A percentile compares a stretch with the other conserved stretches of the same genome.
phyloP scores from a whole-genome alignment of 805 yeast species.

The Aciculoconidium aculeatum region DNA sequence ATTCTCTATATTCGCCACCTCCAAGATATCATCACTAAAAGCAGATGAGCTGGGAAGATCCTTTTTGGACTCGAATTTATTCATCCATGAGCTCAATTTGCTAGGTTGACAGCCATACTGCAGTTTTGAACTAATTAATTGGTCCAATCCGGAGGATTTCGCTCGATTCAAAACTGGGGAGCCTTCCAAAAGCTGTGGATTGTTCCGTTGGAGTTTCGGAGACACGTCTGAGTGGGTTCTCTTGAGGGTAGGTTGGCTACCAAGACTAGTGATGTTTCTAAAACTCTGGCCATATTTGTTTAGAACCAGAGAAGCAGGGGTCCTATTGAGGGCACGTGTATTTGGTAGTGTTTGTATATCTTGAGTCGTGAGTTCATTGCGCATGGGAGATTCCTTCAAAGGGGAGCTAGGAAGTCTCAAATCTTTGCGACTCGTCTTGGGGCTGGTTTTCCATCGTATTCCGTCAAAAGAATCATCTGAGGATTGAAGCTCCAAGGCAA shows the following conservation, averaged over 20 bases:
- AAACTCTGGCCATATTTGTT: no score
- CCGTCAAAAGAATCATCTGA: slow-evolving; percentile 43
- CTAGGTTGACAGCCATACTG: slow-evolving; percentile 3
- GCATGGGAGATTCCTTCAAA: slow-evolving; percentile 2
- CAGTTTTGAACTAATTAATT: slow-evolving; percentile 8
- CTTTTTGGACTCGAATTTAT: slow-evolving; percentile 26
- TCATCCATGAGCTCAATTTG: slow-evolving; percentile 22
- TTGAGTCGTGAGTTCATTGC: no score
- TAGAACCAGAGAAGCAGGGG: no score
- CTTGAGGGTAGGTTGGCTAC: slow-evolving; percentile 30
- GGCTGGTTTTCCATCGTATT: slow-evolving; percentile 23
- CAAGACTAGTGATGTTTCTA: slow-evolving; percentile 3
- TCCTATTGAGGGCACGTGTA: no score
- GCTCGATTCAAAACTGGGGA: slow-evolving; percentile 34
- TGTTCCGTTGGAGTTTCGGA: slow-evolving; percentile 12
- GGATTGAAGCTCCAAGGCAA: slow-evolving; percentile 30
- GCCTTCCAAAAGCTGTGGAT: no score
- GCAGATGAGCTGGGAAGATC: no score
- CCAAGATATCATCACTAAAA: no score
- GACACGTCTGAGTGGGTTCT: slow-evolving; percentile 29
- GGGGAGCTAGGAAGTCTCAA: slow-evolving; percentile 7
- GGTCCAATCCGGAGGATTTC: slow-evolving; percentile 27
- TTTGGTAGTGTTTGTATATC: no score
- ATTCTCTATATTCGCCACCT: no score
- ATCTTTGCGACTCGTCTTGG: no score